Base-by-base conservation (phyloP, 768 basidiomycete genomes). In the Trametes cubensis region DNA sequence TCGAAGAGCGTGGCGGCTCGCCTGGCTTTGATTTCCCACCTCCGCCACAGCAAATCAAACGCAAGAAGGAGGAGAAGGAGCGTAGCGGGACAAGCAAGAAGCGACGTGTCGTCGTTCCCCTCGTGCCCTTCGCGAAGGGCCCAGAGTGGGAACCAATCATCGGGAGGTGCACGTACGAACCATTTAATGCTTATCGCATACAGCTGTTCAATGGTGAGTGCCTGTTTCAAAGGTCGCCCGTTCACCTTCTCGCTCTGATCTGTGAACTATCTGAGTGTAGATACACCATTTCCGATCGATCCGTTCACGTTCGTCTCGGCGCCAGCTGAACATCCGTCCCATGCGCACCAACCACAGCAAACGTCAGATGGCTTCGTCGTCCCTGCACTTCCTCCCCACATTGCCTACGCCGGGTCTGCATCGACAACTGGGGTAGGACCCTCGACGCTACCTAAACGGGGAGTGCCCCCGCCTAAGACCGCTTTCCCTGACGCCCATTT, bases 81-180 rank as follows among this genome's bases (percentile, higher is more conserved):
- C 71, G 67, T 53, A 79, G 74, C 60, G 81, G 80, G 58, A 67
- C 76, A 10, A 79, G 77, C 40, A 92, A 92, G 79, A 92, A 87
- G 71, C 81, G 90, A 67, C 90, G 89, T 65, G 83, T 88, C 17
- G 87, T 94, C 26, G 79, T 89, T 4, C 90, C 89, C 2, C 81
- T 98, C 15, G 83, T 93, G 5, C 89, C 94, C 17, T 92, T 88
- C 66, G 79, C 81, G 20, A 93, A 88, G 72, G 95, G 95, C 3
- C 94, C 95, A 28, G 82, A 82, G 60, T 95, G 89, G 86, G 94
- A 96, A 72, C 73, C 78, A 1, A 73, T 72, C 13, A 78, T 95
- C 61, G 90, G 90, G 2, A 75, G 81, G 20, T 88, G 88, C 69
- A 80, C 83, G 45, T 85, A 86, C 62, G 86, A 88, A 47, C 82